phyloP scores from a whole-genome alignment of 106 monocot genomes.

The Allium cepa region DNA sequence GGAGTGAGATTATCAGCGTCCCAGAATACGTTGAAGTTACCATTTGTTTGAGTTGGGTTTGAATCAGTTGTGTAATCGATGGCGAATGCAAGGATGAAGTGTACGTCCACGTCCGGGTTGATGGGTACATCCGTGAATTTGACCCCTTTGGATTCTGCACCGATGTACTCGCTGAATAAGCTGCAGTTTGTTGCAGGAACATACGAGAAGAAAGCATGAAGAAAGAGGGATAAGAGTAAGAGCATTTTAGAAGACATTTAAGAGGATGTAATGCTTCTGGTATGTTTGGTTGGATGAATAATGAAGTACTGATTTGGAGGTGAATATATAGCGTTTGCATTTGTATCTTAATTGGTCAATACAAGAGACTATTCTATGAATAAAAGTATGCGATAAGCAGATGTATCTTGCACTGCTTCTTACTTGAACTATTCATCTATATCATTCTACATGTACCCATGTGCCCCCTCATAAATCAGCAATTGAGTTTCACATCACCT shows the following conservation, averaged over 20 bases:
- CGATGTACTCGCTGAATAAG: conserved; percentile 43
- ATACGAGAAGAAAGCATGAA: not conserved
- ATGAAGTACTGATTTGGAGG: no score
- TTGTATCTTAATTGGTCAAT: no score
- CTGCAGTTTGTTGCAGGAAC: not conserved
- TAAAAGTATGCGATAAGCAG: no score
- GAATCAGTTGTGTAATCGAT: conserved; percentile 12
- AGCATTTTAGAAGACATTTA: not conserved
- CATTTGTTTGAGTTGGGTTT: conserved; percentile 8
- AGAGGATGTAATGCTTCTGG: no score
- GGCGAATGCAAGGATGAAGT: conserved; percentile 23
- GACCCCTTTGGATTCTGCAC: conserved; percentile 22
- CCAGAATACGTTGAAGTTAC: conserved; percentile 19
- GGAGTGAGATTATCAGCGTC: conserved; percentile 19
- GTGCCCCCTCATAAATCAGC: no score
- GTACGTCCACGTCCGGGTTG: conserved; percentile 15
- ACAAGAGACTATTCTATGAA: no score
- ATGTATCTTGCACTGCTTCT: no score
- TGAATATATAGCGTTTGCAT: no score
- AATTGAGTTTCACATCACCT: no score
- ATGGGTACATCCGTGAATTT: conserved; percentile 50
- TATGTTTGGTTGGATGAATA: no score
- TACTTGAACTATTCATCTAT: no score
- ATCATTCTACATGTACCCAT: no score
- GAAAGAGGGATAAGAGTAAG: not conserved